These are phyloP conservation scores for Dacryopinax primogenitus DNA, from an alignment of 768 basidiomycete genomes.

Conservation along the genomic window DNA sequence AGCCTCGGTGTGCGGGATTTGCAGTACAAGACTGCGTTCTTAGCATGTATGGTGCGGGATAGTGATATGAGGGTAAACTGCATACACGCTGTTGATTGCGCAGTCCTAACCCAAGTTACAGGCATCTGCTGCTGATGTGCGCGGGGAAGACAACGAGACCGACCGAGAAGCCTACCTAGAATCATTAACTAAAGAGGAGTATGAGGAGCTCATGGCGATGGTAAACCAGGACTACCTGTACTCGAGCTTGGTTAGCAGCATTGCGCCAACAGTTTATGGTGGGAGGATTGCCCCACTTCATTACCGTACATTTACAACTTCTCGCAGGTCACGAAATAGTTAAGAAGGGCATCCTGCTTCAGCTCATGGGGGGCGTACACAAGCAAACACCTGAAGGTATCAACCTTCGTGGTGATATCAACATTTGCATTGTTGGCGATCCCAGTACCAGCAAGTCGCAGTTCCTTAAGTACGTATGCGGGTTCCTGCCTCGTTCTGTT, in stretches of 20 bases:
- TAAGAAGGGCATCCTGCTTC: constrained; percentile 90
- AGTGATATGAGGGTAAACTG: constrained; percentile 70
- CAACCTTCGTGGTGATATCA: constrained; percentile 95
- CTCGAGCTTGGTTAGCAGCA: constrained; percentile 79
- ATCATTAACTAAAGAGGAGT: constrained; percentile 82
- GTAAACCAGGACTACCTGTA: constrained; percentile 92
- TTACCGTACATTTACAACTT: background rate
- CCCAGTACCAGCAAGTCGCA: constrained; percentile 97
- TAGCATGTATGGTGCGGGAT: constrained; percentile 94
- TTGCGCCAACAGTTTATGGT: constrained; percentile 94
- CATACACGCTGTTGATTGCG: background rate
- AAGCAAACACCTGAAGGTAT: constrained; percentile 94
- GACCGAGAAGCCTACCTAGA: constrained; percentile 70
- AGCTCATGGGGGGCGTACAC: constrained; percentile 97
- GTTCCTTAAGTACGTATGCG: constrained; percentile 95
- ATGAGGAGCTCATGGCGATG: constrained; percentile 90
- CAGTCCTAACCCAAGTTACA: constrained; percentile 23
- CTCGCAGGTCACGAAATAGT: constrained; percentile 77
- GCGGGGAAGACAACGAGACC: constrained; percentile 75
- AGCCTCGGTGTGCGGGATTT: constrained; percentile 87
- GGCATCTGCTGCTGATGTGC: constrained; percentile 67
- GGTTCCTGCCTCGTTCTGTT: constrained; percentile 92
- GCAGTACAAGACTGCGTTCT: constrained; percentile 96
- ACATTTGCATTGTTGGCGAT: constrained; percentile 96
- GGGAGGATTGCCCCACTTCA: constrained; percentile 4